Base-by-base conservation (phyloP, 305 asterid species). In the Plantago lanceolata region DNA sequence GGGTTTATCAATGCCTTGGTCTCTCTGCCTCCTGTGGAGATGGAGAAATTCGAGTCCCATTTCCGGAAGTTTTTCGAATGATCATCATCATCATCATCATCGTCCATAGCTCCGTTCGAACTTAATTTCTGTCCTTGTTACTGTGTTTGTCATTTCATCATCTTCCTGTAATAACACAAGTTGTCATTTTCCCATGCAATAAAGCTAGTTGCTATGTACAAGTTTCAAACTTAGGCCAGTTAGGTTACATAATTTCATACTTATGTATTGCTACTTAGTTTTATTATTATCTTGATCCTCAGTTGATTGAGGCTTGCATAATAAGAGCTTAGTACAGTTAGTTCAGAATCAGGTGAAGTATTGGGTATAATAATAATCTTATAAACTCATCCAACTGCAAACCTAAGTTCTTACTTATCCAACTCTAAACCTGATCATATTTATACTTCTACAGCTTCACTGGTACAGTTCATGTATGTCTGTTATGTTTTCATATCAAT, bases 1-100 rank as follows among this genome's bases (percentile, higher is more conserved):
- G 89, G 86, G 0, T 71, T 78, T 43, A 75, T 85, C 12, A 88
- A 85, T 71, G 90, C 90, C 20, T 64, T 90, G 71, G 96, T 84
- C 35, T 84, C 84, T 45, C 58, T 82, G 53, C 84, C 88, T 24
- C 15, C 69, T 1, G 50, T 58, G 52, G 84, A 82, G 66, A 80
- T 82, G 85, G 77, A 80, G 47, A 71, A 63, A 68, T 82, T 82
- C 48, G 59, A 80, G 48, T 31, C 68, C 17, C 71, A 57, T 19
- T 82, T 82, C 48, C 64, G 61, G 1, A 68, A 63, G 31, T 72
- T 76, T 48, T 58, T 79, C 44, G 73, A 61, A 29, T 59, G 40
- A 59, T 8, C 50, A 57, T 6, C 5, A 6, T 53, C 18, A 11
- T 21, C 37, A 1, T 52, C 5, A 57, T 6, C 5, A 6, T 53